Percentiles rank a stretch among this genome's conserved stretches.
Conservation (phyloP, 345 rosid genomes). For the Cardamine chenopodiifolia region DNA sequence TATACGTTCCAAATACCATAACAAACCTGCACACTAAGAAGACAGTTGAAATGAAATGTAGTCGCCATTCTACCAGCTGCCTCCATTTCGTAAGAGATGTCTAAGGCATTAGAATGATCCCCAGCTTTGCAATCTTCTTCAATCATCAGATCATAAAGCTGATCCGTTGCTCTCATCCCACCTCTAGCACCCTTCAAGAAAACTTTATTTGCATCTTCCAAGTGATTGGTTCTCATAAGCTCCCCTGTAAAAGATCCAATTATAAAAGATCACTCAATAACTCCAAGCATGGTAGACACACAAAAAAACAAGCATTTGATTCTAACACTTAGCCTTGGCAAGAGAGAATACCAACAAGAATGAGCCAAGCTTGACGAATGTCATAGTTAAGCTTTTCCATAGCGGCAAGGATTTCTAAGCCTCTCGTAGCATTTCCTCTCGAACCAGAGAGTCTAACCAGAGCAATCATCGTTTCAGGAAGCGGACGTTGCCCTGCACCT, state of each 20-base stretch:
- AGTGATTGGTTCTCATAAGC: constrained; percentile 65
- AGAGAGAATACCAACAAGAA: constrained; percentile 75
- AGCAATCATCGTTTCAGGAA: constrained; percentile 80
- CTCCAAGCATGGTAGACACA: constrained; percentile 5
- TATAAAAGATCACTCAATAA: constrained; percentile 7
- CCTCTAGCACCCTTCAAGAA: constrained; percentile 84
- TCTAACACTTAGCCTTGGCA: constrained; percentile 5
- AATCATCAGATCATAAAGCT: constrained; percentile 82
- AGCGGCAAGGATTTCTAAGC: constrained; percentile 74
- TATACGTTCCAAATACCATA: background rate
- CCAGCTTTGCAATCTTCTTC: constrained; percentile 89
- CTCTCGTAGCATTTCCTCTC: constrained; percentile 69
- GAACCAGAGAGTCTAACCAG: constrained; percentile 72
- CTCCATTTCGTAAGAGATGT: constrained; percentile 93
- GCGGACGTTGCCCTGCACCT: constrained; percentile 76
- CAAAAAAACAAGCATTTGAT: background rate
- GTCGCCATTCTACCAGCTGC: constrained; percentile 95
- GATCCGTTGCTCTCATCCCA: constrained; percentile 81
- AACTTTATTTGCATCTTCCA: constrained; percentile 87
- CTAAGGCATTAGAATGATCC: constrained; percentile 94
- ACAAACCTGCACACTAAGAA: constrained; percentile 92
- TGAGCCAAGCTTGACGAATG: constrained; percentile 83
- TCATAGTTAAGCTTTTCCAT: constrained; percentile 84
- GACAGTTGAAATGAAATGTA: constrained; percentile 92
- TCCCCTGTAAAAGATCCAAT: constrained; percentile 58